phyloP scores from a whole-genome alignment of 2,329 filamentous ascomycete genomes.

The Neoscytalidium dimidiatum region DNA sequence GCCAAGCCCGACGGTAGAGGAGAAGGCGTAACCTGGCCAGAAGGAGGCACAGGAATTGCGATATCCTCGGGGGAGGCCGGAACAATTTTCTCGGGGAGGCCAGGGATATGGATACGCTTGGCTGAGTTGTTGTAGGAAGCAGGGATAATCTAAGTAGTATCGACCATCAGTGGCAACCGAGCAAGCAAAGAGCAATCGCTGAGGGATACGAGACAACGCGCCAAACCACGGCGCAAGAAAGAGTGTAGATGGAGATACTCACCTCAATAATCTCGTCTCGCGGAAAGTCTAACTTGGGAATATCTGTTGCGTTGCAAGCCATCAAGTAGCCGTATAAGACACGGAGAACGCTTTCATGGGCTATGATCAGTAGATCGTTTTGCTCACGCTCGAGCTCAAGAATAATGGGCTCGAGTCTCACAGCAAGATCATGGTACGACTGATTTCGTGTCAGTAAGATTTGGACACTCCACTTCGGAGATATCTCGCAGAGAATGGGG shows the following conservation, averaged over 20 bases:
- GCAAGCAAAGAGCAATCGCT: background rate
- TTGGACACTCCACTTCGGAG: background rate
- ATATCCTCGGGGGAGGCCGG: slow-evolving; percentile 80
- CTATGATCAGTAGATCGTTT: slow-evolving; percentile 96
- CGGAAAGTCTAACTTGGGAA: slow-evolving; percentile 89
- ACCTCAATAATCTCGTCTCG: slow-evolving; percentile 96
- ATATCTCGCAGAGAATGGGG: slow-evolving; percentile 24
- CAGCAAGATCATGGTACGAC: slow-evolving; percentile 98
- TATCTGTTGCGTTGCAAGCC: slow-evolving; percentile 95
- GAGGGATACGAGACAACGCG: too few relatives aligned
- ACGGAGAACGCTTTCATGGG: slow-evolving; percentile 94
- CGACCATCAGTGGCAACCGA: background rate
- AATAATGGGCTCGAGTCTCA: slow-evolving; percentile 95
- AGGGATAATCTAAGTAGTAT: slow-evolving; percentile 76
- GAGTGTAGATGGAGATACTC: slow-evolving; percentile 24
- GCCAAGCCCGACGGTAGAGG: slow-evolving; percentile 34
- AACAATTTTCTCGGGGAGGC: slow-evolving; percentile 65
- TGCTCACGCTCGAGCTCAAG: slow-evolving; percentile 95
- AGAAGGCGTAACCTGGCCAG: slow-evolving; percentile 49
- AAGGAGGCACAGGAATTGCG: slow-evolving; percentile 71
- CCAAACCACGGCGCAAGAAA: background rate
- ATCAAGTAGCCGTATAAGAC: slow-evolving; percentile 97
- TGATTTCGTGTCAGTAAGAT: slow-evolving; percentile 38
- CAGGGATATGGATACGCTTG: slow-evolving; percentile 83
- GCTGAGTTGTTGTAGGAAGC: slow-evolving; percentile 97